Evolutionary conservation across 2,329 filamentous ascomycete species (phyloP), one percentile per base, ranked within the genome.

Genomic region (Fusarium denticulatum): DNA sequence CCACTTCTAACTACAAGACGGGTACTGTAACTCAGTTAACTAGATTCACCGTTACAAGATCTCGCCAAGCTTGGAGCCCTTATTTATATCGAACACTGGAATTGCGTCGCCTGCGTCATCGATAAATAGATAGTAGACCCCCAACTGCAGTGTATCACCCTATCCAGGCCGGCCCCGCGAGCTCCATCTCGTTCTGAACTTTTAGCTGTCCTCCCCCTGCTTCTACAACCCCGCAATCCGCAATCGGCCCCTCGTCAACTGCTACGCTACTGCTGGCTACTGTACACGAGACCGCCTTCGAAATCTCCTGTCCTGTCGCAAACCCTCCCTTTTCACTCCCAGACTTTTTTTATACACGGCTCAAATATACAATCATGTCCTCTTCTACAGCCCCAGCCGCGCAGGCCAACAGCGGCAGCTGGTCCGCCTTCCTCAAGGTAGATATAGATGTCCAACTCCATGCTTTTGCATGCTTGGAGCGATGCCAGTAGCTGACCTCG

Each of bases 361-460:
- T 50, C 50, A 63, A 57, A 59, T 47, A 60, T 50, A n/a, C 53
- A 74, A 76, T 55, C 73, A 82, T 82, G 80, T 79, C 79, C 13
- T 77, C 80, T 40, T 75, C 71, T 69, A 70, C 78, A 28, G 60
- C 71, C 30, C 70, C 80, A 36, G 76, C 82, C 46, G 72, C 83
- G 37, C 81, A 83, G 69, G 83, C 83, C 50, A 81, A 78, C 73
- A 84, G 83, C 77, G 82, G 85, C 71, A 87, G 85, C 80, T 88
- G 87, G 87, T 80, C 85, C 34, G 82, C 86, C 43, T 88, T 88
- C 74, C 81, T 88, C 68, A 88, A 88, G 84, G 86, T 88, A 78
- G 37, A 69, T 71, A 64, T 88, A 78, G 36, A 69, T 71, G 62
- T 46, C n/a, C 30, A 52, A 46, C 64, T 40, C 60, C 52, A 43